These are phyloP conservation scores for Verticillium tricorpus DNA, from an alignment of 2,329 filamentous ascomycete species.

Conservation along the genomic window DNA sequence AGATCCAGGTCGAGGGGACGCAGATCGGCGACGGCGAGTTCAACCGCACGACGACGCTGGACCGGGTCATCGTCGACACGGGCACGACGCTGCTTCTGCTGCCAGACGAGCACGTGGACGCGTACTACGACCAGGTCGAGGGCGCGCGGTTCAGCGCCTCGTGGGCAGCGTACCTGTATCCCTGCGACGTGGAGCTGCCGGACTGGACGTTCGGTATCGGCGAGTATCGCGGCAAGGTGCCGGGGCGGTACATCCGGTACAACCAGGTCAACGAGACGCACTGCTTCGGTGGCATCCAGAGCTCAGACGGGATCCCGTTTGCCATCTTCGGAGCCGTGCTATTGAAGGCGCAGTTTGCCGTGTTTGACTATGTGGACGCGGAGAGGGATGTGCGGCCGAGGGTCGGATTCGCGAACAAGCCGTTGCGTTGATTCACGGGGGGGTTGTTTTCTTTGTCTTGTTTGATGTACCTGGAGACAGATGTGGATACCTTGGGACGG, in stretches of 20 bases:
- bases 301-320: constrained; percentile 29
- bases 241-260: constrained; percentile 33
- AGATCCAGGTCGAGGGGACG: constrained; percentile 53
- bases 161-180: constrained; percentile 54
- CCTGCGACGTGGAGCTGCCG: constrained; percentile 48
- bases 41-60: constrained; percentile 7
- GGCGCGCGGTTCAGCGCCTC: constrained; percentile 40
- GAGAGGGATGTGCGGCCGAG: neutral
- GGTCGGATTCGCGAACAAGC: constrained; percentile 36
- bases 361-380: constrained; percentile 29
- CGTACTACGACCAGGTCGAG: constrained; percentile 55
- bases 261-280: constrained; percentile 16
- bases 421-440: neutral
- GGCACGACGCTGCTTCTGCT: constrained; percentile 64
- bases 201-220: constrained; percentile 31
- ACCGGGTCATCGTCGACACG: constrained; percentile 61
- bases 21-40: constrained; percentile 34
- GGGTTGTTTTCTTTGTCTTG: neutral
- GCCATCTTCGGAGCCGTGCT: constrained; percentile 35
- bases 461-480: neutral
- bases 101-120: constrained; percentile 44
- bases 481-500: neutral
- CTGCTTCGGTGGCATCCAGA: constrained; percentile 34
- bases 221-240: constrained; percentile 26
- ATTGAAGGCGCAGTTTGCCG: constrained; percentile 39